These are phyloP conservation scores for Gaertneriomyces sp. DNA, from an alignment of 192 early-diverging fungal genomes.

Conservation along the genomic window DNA sequence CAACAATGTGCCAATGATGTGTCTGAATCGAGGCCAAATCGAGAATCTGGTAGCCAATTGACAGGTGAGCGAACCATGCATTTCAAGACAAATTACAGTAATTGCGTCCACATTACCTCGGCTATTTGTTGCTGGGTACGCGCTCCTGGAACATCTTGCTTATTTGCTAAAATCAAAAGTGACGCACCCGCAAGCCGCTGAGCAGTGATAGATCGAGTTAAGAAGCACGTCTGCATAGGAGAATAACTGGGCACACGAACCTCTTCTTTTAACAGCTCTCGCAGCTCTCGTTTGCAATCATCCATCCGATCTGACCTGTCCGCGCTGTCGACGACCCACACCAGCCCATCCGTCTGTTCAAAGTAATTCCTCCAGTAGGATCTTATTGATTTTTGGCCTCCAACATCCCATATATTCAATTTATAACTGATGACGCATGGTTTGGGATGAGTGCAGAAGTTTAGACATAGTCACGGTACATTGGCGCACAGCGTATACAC, in stretches of 20 bases:
- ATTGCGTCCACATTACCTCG: constrained; percentile 42
- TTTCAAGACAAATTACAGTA: too few species aligned
- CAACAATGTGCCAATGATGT: constrained; percentile 91
- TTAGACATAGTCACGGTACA: neutral
- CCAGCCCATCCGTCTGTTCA: constrained; percentile 95
- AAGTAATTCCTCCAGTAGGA: constrained; percentile 99
- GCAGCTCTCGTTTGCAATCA: constrained; percentile 77
- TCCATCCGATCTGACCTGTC: constrained; percentile 75
- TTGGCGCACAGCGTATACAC: neutral
- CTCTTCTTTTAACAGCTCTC: constrained; percentile 82
- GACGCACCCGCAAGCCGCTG: constrained; percentile 87
- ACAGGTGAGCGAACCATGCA: too few species aligned
- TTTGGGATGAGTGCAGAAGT: neutral
- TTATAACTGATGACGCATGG: constrained; percentile 55
- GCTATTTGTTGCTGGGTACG: constrained; percentile 66
- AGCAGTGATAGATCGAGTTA: neutral
- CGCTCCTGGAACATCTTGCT: constrained; percentile 91
- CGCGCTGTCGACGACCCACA: constrained; percentile 97
- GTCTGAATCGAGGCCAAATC: constrained; percentile 67
- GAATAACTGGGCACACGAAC: constrained; percentile 29
- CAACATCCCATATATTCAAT: constrained; percentile 95
- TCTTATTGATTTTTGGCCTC: constrained; percentile 94
- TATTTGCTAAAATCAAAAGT: constrained; percentile 93
- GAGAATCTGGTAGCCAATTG: constrained; percentile 45
- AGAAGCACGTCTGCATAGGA: neutral